A percentile compares a stretch with the other conserved stretches of the same genome.
Evolutionary conservation across 192 early-diverging fungal genomes (phyloP).

Genomic region (Podila clonocystis): DNA sequence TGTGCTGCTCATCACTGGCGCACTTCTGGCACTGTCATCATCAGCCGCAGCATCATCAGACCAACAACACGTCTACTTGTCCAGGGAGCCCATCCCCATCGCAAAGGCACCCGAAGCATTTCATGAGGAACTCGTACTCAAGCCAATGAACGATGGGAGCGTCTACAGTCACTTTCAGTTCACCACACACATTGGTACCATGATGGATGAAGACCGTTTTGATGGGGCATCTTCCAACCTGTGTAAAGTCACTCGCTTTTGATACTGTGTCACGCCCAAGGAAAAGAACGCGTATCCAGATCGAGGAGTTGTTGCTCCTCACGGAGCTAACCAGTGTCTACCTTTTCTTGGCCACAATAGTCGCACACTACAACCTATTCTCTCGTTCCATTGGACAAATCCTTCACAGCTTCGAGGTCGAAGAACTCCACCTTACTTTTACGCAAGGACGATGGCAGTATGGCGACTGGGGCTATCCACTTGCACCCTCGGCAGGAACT

Average conservation of each 20-base stretch:
- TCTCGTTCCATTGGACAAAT: slow-evolving; percentile 89
- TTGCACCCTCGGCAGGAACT: slow-evolving; percentile 67
- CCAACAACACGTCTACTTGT: neutral
- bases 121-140: slow-evolving; percentile 74
- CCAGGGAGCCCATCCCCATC: slow-evolving; percentile 16
- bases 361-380: slow-evolving; percentile 82
- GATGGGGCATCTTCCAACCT: slow-evolving; percentile 41
- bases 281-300: neutral
- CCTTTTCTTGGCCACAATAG: slow-evolving; percentile 20
- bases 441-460: slow-evolving; percentile 92
- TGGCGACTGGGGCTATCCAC: slow-evolving; percentile 77
- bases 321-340: neutral
- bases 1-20: slow-evolving; percentile 16
- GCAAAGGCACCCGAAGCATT: slow-evolving; percentile 62
- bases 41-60: neutral
- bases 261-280: neutral
- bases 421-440: slow-evolving; percentile 87
- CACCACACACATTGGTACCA: slow-evolving; percentile 53
- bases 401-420: slow-evolving; percentile 75
- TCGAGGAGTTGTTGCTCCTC: neutral
- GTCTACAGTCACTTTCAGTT: slow-evolving; percentile 88
- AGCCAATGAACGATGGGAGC: slow-evolving; percentile 80
- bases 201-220: slow-evolving; percentile 30
- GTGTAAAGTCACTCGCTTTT: slow-evolving; percentile 14
- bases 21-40: slow-evolving; percentile 13